These are phyloP conservation scores for Paspalum vaginatum DNA, from an alignment of 176 grass and related monocot species.

Conservation along the genomic window DNA sequence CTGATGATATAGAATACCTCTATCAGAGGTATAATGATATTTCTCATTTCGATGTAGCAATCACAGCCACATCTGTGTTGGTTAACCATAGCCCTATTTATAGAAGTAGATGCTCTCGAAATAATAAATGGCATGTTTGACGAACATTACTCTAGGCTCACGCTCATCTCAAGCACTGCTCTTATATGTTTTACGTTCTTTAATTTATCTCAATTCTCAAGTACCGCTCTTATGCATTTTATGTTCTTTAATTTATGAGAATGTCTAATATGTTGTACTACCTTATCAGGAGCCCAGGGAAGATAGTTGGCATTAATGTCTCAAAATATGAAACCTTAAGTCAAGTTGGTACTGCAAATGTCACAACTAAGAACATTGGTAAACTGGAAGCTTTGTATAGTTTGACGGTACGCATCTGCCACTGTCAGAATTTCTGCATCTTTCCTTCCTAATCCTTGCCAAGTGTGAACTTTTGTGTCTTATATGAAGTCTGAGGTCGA, in stretches of 20 bases:
- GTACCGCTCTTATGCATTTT: slow-evolving; percentile 6
- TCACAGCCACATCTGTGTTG: background rate
- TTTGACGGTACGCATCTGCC: slow-evolving; percentile 64
- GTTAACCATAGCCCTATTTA: background rate
- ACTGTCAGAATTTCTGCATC: background rate
- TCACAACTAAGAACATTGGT: slow-evolving; percentile 76
- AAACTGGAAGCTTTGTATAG: slow-evolving; percentile 88
- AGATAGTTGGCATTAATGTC: slow-evolving; percentile 59
- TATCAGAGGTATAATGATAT: slow-evolving; percentile 77
- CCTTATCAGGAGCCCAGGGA: slow-evolving; percentile 84
- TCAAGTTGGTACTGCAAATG: slow-evolving; percentile 71
- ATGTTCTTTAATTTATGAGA: slow-evolving; percentile 1
- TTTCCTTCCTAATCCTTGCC: background rate
- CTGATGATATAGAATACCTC: slow-evolving; percentile 88
- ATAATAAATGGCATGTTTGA: slow-evolving; percentile 3
- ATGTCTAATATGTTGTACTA: slow-evolving; percentile 25
- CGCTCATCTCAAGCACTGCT: no score
- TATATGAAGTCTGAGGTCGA: background rate
- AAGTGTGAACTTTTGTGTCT: background rate
- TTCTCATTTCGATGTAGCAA: slow-evolving; percentile 9
- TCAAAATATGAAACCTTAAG: slow-evolving; percentile 84
- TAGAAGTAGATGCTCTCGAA: background rate
- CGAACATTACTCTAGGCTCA: background rate
- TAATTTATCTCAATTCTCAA: no score
- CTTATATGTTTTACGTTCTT: no score